Base-by-base conservation (phyloP, 805 yeast species). In the Kurtzmaniella cleridarum region DNA sequence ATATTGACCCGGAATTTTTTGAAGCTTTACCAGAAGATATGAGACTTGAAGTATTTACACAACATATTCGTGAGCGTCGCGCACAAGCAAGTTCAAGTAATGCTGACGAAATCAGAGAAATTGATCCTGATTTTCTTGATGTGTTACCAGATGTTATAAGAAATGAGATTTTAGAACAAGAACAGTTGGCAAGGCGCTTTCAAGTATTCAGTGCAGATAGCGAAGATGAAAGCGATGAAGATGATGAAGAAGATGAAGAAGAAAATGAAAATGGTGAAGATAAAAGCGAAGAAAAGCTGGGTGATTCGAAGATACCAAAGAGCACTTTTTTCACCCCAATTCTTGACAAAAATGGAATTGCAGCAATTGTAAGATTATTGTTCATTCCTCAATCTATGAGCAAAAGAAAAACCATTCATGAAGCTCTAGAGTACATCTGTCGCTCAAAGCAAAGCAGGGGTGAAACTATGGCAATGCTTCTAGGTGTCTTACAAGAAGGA, bases 21-120 rank as follows among this genome's bases (percentile, higher is more conserved):
- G 84, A 82, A 50, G 96, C 96, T 0, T 69, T 90, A 28, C 97
- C 97, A 0, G 95, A 87, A 32, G 93, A 86, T 38, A 84, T 90
- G 85, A 69, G 96, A 36, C 95, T 88, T 45, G 96, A 90, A 53
- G 97, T 89, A 0, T 80, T 86, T 53, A 78, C 90, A 0, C 91
- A 88, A 45, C 95, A 89, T 52, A 66, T 88, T 5, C 66, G 89
- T 31, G 93, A 86, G 48, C 68, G 90, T 42, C 69, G 93, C 43
- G 82, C 71, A 69, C 32, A 77, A 67, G 64, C 85, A 45, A 44
- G 74, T 1, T 55, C 62, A 11, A 31, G 62, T 44, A 54, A 78
- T 1, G 54, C 61, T 1, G 64, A 71, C 11, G 16, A 18, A 5
- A 66, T 76, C 2, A 66, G 86, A 23, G 95, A 84, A 48, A 75